These are phyloP conservation scores for Eucalyptus tenuipes DNA, from an alignment of 345 rosid species.

Conservation along the genomic window DNA sequence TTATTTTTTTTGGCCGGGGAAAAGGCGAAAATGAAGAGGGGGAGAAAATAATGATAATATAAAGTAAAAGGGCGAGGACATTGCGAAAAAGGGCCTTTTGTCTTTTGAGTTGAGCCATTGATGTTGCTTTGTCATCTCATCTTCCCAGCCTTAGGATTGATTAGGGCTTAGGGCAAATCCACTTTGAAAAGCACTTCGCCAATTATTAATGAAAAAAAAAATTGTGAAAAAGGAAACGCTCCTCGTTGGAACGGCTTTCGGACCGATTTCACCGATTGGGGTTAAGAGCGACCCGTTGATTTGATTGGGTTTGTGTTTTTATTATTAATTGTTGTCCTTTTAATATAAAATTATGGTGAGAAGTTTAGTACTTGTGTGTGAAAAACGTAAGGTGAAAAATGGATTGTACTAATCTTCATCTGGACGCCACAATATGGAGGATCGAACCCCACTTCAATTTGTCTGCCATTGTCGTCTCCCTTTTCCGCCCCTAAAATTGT, in stretches of 20 bases:
- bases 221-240: background rate
- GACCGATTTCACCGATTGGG: background rate
- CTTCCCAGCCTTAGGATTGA: background rate
- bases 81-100: background rate
- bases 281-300: background rate
- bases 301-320: background rate
- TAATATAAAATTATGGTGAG: background rate
- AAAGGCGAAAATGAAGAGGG: background rate
- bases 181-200: background rate
- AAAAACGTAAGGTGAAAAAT: background rate
- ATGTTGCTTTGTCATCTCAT: slow-evolving; percentile 1
- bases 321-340: background rate
- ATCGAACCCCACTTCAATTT: background rate
- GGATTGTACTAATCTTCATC: background rate
- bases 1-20: background rate
- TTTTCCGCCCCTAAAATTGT: background rate
- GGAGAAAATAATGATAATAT: background rate
- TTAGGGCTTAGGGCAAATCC: background rate
- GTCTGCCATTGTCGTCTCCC: background rate
- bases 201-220: too few relatives aligned
- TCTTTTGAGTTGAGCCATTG: slow-evolving; percentile 4
- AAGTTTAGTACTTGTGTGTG: background rate
- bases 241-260: background rate
- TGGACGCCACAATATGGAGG: background rate
- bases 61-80: background rate